A percentile compares a stretch with the other conserved stretches of the same genome.
phyloP scores from a whole-genome alignment of 257 asterid genomes.

The Forsythia suspensa region DNA sequence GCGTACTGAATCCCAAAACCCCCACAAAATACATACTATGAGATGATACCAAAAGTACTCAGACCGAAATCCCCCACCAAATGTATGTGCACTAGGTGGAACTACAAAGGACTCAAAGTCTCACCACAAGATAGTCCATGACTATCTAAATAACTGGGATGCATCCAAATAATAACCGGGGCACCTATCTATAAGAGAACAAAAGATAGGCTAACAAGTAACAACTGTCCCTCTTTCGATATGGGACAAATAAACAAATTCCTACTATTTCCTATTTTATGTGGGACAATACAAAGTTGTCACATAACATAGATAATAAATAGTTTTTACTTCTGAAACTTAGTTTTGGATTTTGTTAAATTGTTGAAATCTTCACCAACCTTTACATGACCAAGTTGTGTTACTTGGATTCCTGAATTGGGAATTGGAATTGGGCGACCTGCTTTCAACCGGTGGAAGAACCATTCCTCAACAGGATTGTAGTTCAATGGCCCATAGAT shows the following conservation, averaged over 20 bases:
- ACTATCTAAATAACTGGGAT: too few species aligned
- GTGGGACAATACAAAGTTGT: neutral
- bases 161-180: too few species aligned
- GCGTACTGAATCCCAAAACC: neutral
- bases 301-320: neutral
- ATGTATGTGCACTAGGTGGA: too few species aligned
- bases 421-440: conserved; percentile 97
- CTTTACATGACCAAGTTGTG: conserved; percentile 99
- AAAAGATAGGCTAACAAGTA: too few species aligned
- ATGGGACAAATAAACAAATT: neutral
- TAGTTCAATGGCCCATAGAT: conserved; percentile 95
- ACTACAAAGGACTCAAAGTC: too few species aligned
- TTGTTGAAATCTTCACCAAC: conserved; percentile 30
- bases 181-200: too few species aligned
- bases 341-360: neutral
- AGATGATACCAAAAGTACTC: too few species aligned
- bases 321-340: neutral
- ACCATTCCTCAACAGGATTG: conserved; percentile 99
- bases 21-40: neutral
- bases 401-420: conserved; percentile 80
- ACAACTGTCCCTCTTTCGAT: too few species aligned
- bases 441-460: conserved; percentile 95
- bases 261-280: neutral
- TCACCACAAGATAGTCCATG: too few species aligned
- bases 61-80: too few species aligned